phyloP scores from a whole-genome alignment of 2,329 filamentous ascomycete genomes.

The Penicillium crustosum region DNA sequence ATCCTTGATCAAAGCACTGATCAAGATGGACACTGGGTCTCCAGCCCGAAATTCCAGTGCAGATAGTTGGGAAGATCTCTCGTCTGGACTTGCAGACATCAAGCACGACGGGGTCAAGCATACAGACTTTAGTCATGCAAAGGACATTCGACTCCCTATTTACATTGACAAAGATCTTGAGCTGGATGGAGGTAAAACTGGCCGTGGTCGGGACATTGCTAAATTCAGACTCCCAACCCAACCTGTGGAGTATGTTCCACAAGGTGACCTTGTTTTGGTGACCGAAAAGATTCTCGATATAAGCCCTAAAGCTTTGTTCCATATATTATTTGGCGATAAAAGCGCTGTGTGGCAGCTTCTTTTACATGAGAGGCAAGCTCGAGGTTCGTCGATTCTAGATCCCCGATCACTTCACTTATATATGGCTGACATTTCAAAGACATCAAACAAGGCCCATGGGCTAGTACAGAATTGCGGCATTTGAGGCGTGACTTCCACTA shows the following conservation, averaged over 20 bases:
- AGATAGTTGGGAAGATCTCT: slow-evolving; percentile 89
- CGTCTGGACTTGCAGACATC: slow-evolving; percentile 57
- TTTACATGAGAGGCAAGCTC: slow-evolving; percentile 77
- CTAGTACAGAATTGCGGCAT: slow-evolving; percentile 64
- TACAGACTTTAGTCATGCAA: slow-evolving; percentile 38
- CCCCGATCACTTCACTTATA: not conserved
- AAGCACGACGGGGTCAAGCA: slow-evolving; percentile 47
- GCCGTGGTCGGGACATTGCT: slow-evolving; percentile 50
- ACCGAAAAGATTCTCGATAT: slow-evolving; percentile 84
- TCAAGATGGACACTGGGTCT: slow-evolving; percentile 68
- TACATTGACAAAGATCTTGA: slow-evolving; percentile 64
- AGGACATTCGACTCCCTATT: slow-evolving; percentile 58
- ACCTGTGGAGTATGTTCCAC: slow-evolving; percentile 79
- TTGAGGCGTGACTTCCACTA: slow-evolving; percentile 80
- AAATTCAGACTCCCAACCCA: slow-evolving; percentile 81
- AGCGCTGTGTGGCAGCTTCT: slow-evolving; percentile 90
- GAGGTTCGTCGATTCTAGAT: slow-evolving; percentile 43
- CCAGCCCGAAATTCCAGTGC: slow-evolving; percentile 67
- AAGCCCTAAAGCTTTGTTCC: slow-evolving; percentile 90
- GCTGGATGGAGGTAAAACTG: slow-evolving; percentile 40
- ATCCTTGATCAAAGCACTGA: slow-evolving; percentile 68
- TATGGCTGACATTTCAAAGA: slow-evolving; percentile 42
- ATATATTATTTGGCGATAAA: slow-evolving; percentile 94
- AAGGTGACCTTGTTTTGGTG: slow-evolving; percentile 72
- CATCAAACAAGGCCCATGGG: slow-evolving; percentile 86